Base-by-base conservation (phyloP, 2,329 filamentous ascomycete species). In the Trichoderma sp. region DNA sequence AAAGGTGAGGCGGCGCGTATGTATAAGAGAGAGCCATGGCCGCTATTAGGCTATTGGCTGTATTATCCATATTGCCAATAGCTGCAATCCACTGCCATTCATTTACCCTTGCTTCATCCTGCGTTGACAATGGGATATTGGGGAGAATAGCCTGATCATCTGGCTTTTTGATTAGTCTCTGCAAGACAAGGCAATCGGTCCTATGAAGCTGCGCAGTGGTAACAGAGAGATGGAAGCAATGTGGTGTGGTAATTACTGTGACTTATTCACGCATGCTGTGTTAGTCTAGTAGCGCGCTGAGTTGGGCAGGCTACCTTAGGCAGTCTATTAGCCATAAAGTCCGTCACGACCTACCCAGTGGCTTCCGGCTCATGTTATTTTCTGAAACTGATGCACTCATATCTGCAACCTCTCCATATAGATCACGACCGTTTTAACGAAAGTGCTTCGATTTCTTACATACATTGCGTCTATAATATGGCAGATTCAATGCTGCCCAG, bases 21-120 rank as follows among this genome's bases (percentile, higher is more conserved):
- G 40, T 43, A 43, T 43, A 43, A 43, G 21, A 24, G 21, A 49
- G 21, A 49, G 47, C 35, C 33, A 21, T 55, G 61, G 21, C 24
- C 3, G 49, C 49, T 64, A 64, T 64, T 64, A 64, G 61, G 61
- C 61, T 64, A 55, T 64, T 64, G 61, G 49, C 19, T 43, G 14
- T 35, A 63, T 64, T 64, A 64, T 37, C 61, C 61, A 64, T 55
- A 64, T 64, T 64, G 61, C 61, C 61, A 64, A 52, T 40, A 37
- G 57, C 33, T 59, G 57, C 57, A 43, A 27, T 40, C 37, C 37
- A 35, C 24, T 29, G 31, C 24, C 16, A 24, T 55, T 16, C 16
- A 59, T 59, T 55, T 19, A 29, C 19, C 52, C 52, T 55, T 31
- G 52, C 24, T 10, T 62, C 40, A 43, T 43, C 19, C 21, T 49